These are phyloP conservation scores for Galeopsis tetrahit DNA, from an alignment of 257 asterid genomes.

Conservation along the genomic window DNA sequence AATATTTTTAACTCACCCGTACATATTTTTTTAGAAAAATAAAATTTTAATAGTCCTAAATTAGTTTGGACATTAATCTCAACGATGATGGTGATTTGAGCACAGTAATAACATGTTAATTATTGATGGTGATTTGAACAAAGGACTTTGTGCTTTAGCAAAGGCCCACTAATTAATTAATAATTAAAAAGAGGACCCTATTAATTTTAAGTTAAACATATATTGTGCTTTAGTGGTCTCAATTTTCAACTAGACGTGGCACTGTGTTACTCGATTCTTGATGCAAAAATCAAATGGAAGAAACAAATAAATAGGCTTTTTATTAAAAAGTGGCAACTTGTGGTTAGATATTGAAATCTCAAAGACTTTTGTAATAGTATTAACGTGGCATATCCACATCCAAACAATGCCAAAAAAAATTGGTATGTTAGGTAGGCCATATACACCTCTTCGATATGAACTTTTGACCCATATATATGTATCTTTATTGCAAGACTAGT, in stretches of 20 bases:
- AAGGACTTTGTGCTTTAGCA: neutral
- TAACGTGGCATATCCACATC: slow-evolving; percentile 46
- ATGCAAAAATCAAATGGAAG: slow-evolving; percentile 19
- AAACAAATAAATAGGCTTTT: neutral
- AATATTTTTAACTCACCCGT: no score
- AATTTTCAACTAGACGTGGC: slow-evolving; percentile 38
- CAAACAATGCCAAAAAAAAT: slow-evolving; percentile 42
- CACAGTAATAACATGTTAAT: neutral
- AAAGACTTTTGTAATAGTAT: slow-evolving; percentile 22
- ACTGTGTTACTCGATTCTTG: slow-evolving; percentile 32
- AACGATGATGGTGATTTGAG: neutral
- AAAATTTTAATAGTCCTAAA: neutral
- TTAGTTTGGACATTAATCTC: neutral
- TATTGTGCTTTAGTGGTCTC: slow-evolving; percentile 37
- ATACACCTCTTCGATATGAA: slow-evolving; percentile 20
- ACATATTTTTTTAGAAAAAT: no score
- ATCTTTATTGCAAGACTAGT: neutral
- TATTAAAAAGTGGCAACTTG: slow-evolving; percentile 32
- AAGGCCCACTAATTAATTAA: slow-evolving; percentile 1
- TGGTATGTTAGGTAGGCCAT: slow-evolving; percentile 40
- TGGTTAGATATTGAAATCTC: slow-evolving; percentile 37
- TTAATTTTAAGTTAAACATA: neutral
- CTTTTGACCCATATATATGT: slow-evolving; percentile 27
- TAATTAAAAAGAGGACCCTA: slow-evolving; percentile 1
- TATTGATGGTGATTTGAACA: slow-evolving; percentile 19